Conservation (phyloP, 495 filamentous ascomycete species). For the Rusavskia elegans region DNA sequence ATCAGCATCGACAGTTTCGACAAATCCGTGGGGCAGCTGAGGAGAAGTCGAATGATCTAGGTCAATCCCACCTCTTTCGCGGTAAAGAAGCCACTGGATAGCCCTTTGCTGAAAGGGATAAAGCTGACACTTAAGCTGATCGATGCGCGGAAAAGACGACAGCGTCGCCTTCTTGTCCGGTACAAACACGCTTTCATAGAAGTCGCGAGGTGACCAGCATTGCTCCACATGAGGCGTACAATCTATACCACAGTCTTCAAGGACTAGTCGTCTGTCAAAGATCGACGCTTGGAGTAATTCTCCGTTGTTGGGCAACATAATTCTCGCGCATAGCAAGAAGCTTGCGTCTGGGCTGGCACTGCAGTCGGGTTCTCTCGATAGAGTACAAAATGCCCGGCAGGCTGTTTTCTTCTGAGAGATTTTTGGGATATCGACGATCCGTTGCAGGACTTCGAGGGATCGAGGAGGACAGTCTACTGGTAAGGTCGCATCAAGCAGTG, state of each 20-base stretch:
- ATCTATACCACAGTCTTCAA: conserved; percentile 4
- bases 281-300: conserved; percentile 1
- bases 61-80: conserved; percentile 33
- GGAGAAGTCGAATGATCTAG: conserved; percentile 1
- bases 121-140: conserved; percentile 31
- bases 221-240: background rate
- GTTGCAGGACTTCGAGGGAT: background rate
- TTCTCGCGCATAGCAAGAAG: conserved; percentile 6
- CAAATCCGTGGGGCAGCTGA: conserved; percentile 12
- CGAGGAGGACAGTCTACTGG: background rate
- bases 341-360: background rate
- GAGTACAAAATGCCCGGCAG: background rate
- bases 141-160: conserved; percentile 16
- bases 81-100: conserved; percentile 47
- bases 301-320: conserved; percentile 6
- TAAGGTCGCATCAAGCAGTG: background rate
- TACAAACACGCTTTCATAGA: conserved; percentile 50
- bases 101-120: conserved; percentile 61
- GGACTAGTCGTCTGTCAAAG: conserved; percentile 2
- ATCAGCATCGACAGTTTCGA: conserved; percentile 26
- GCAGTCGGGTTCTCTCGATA: background rate
- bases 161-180: conserved; percentile 19
- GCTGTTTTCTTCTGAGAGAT: background rate
- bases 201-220: conserved; percentile 38
- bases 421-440: background rate